phyloP scores from a whole-genome alignment of 495 filamentous ascomycete genomes.

The Lepraria neglecta region DNA sequence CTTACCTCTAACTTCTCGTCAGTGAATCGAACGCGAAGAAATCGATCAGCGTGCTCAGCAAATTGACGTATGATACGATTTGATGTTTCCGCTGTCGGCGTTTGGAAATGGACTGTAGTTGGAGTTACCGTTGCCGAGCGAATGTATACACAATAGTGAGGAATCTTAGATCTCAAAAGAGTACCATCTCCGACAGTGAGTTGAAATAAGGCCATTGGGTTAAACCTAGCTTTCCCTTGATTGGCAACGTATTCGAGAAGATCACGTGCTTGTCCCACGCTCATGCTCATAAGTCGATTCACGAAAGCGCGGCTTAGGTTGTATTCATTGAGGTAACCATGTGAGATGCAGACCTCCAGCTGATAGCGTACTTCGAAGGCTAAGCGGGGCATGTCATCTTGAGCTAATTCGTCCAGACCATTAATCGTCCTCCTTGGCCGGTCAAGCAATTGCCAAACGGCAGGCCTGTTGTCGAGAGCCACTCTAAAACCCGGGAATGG shows the following conservation, averaged over 20 bases:
- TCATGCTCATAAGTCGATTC: slow-evolving; percentile 48
- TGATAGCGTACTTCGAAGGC: slow-evolving; percentile 78
- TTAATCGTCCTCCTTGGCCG: slow-evolving; percentile 12
- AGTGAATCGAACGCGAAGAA: slow-evolving; percentile 85
- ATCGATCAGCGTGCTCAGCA: slow-evolving; percentile 61
- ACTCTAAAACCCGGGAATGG: slow-evolving; percentile 31
- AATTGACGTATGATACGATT: slow-evolving; percentile 80
- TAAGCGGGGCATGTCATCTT: slow-evolving; percentile 40
- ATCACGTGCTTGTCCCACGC: slow-evolving; percentile 40
- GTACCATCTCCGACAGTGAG: slow-evolving; percentile 40
- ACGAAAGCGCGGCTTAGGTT: slow-evolving; percentile 63
- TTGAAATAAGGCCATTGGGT: slow-evolving; percentile 72
- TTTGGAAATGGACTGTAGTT: slow-evolving; percentile 69
- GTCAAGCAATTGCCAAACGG: slow-evolving; percentile 57
- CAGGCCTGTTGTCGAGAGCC: slow-evolving; percentile 26
- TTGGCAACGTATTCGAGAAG: slow-evolving; percentile 59
- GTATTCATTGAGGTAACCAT: slow-evolving; percentile 71
- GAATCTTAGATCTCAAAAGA: slow-evolving; percentile 49
- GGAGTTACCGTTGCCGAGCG: slow-evolving; percentile 77
- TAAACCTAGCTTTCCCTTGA: slow-evolving; percentile 51
- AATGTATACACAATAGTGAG: slow-evolving; percentile 64
- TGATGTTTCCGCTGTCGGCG: slow-evolving; percentile 73
- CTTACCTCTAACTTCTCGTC: slow-evolving; percentile 63
- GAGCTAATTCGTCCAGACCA: slow-evolving; percentile 30
- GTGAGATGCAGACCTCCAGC: slow-evolving; percentile 84